Percentiles rank a stretch among this genome's conserved stretches.
Conservation (phyloP, 1,284 basidiomycete genomes). For the Melampsora americana region DNA sequence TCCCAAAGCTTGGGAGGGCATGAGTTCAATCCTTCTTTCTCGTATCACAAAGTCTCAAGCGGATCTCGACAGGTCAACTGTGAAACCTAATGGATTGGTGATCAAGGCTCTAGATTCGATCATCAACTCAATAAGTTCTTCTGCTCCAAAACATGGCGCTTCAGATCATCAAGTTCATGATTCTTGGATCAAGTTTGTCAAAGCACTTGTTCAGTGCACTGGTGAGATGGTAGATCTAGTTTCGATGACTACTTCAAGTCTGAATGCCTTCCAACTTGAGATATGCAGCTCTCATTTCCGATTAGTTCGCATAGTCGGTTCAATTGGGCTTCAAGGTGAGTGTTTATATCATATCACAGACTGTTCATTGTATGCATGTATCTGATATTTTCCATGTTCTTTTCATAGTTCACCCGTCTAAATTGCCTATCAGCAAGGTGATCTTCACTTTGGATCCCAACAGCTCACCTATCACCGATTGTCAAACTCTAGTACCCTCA, state of each 20-base stretch:
- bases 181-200: not conserved
- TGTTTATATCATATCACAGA: not conserved
- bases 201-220: not conserved
- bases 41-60: not conserved
- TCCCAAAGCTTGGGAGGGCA: not conserved
- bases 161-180: not conserved
- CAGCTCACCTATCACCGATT: too few species aligned
- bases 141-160: not conserved
- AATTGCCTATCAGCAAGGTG: not conserved
- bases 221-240: not conserved
- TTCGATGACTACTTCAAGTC: not conserved
- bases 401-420: not conserved
- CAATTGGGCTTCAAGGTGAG: not conserved
- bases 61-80: not conserved
- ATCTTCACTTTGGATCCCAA: not conserved
- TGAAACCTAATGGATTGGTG: not conserved
- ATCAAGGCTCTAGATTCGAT: not conserved
- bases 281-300: not conserved
- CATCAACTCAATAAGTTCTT: not conserved
- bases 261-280: not conserved
- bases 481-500: too few species aligned
- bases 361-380: too few species aligned
- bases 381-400: not conserved
- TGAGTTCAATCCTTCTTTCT: not conserved
- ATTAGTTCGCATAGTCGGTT: not conserved